These are phyloP conservation scores for Vaccinium myrtillus DNA, from an alignment of 148 eudicot species.

Conservation along the genomic window DNA sequence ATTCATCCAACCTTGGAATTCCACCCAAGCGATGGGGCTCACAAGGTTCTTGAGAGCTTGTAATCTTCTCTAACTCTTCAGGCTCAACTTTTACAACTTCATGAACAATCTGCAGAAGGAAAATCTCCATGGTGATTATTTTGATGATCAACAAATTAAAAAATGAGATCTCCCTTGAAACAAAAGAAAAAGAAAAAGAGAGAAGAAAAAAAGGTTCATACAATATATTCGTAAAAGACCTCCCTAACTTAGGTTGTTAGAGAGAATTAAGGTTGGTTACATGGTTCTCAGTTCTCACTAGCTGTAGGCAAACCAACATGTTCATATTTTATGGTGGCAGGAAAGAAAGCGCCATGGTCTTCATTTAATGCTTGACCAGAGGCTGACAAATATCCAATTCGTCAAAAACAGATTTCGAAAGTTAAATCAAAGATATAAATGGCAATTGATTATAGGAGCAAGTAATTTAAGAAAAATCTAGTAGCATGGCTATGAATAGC, in stretches of 20 bases:
- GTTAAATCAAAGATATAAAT: background rate
- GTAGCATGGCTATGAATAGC: background rate
- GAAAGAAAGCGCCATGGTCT: background rate
- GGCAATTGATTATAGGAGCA: background rate
- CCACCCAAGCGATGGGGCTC: background rate
- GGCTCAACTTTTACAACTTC: background rate
- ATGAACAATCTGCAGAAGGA: background rate
- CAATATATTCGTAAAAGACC: background rate
- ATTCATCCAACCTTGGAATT: background rate
- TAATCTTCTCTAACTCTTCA: background rate
- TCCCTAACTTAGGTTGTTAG: background rate
- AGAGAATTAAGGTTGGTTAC: background rate
- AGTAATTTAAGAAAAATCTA: background rate
- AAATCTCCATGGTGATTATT: background rate
- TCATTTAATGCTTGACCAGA: background rate
- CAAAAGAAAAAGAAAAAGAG: background rate
- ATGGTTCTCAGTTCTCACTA: background rate
- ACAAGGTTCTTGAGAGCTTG: background rate
- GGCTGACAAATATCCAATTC: background rate
- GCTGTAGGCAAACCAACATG: background rate
- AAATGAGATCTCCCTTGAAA: background rate
- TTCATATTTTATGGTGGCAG: background rate
- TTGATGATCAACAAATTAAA: background rate
- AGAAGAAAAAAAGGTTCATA: background rate
- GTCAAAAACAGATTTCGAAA: background rate